Evolutionary conservation across 345 rosid species (phyloP).

Genomic region (Cochlearia excelsa): DNA sequence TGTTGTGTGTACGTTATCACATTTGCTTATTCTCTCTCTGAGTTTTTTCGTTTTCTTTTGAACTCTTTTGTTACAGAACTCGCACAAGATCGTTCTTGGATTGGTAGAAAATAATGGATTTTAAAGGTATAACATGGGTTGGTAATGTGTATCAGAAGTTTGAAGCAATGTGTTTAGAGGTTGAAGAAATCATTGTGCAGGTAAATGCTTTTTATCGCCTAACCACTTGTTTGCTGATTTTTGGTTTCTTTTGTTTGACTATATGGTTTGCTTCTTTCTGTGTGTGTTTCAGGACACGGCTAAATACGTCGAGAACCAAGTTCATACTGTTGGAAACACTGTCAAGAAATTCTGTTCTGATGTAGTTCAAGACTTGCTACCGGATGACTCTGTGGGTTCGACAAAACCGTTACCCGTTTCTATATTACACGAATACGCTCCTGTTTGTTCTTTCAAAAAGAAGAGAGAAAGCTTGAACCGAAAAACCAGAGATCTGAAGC

Average conservation of each 20-base stretch:
- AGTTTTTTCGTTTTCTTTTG: background rate
- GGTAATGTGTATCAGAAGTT: constrained; percentile 75
- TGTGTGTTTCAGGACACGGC: constrained; percentile 52
- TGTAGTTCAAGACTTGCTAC: constrained; percentile 62
- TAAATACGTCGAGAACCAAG: constrained; percentile 72
- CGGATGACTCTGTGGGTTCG: constrained; percentile 46
- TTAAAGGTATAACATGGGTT: constrained; percentile 67
- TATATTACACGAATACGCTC: constrained; percentile 36
- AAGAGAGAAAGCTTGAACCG: constrained; percentile 36
- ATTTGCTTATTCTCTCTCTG: constrained; percentile 17
- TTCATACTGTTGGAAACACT: constrained; percentile 73
- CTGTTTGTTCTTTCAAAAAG: constrained; percentile 41
- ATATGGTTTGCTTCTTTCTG: constrained; percentile 2
- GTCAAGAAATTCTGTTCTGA: constrained; percentile 69
- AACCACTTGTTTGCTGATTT: background rate
- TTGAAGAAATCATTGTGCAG: constrained; percentile 81
- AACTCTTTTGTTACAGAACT: constrained; percentile 12
- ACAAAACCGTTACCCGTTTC: constrained; percentile 12
- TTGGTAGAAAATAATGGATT: constrained; percentile 42
- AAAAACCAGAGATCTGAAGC: constrained; percentile 35
- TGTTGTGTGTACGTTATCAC: constrained; percentile 25
- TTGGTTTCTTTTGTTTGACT: too few relatives aligned
- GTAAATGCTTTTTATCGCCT: constrained; percentile 32
- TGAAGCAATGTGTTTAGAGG: constrained; percentile 90
- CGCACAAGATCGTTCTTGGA: constrained; percentile 4